phyloP scores from a whole-genome alignment of 169 alveolate species.

The Ichthyophthirius multifiliis region DNA sequence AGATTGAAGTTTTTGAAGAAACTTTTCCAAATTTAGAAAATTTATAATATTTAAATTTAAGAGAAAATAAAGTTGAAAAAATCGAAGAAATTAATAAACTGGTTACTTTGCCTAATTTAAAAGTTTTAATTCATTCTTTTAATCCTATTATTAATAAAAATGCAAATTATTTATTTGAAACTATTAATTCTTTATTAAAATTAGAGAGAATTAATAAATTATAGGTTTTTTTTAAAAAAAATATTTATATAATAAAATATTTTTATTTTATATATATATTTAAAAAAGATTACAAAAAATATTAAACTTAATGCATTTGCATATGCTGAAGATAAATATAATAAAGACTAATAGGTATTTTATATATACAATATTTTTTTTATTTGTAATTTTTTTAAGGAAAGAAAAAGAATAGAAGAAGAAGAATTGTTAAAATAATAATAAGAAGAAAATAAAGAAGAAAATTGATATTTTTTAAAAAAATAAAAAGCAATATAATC shows the following conservation, averaged over 20 bases:
- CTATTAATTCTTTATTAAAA: constrained; percentile 10
- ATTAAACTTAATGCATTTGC: constrained; percentile 22
- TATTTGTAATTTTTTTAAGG: neutral
- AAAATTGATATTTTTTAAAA: too few species aligned
- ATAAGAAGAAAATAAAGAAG: neutral
- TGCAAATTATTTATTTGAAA: constrained; percentile 35
- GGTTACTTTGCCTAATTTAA: neutral
- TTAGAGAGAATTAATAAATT: constrained; percentile 33
- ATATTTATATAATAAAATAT: neutral
- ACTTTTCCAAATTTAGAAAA: constrained; percentile 30
- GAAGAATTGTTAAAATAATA: constrained; percentile 24
- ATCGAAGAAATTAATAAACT: constrained; percentile 29
- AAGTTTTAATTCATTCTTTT: constrained; percentile 6
- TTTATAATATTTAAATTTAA: constrained; percentile 21
- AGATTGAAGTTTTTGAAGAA: constrained; percentile 41
- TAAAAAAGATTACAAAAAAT: neutral
- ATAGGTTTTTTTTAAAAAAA: neutral
- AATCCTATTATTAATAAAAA: constrained; percentile 26
- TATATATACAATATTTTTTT: neutral
- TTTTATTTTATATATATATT: too few species aligned
- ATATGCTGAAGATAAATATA: constrained; percentile 26
- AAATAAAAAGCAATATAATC: too few species aligned
- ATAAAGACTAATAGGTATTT: neutral
- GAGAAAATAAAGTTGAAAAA: constrained; percentile 39
- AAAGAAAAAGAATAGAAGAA: constrained; percentile 22